Evolutionary conservation across 441 rosid species (phyloP), one percentile per base, ranked within the genome.

Genomic region (Flueggea neowawraea): DNA sequence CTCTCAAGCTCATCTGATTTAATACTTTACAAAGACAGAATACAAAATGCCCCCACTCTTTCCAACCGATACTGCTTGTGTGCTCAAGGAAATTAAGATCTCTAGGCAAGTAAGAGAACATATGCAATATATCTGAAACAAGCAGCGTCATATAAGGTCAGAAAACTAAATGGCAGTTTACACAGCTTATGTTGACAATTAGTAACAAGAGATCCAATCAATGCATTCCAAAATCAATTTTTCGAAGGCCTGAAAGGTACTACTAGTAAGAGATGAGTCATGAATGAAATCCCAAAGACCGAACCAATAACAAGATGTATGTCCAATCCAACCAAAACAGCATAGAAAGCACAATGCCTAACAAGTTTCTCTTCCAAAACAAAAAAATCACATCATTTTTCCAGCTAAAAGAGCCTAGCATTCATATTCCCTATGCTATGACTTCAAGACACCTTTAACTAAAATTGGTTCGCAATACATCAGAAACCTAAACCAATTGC

Each of bases 71-170:
- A 61, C 78, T 73, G 73, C 97, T 85, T n/a, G 92, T 81, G 76
- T 93, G 97, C 87, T 88, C 97, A 3, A 90, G 75, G 80, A 90
- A 93, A 72, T 93, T 93, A 61, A 93, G 75, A 76, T 90, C 91
- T 76, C 89, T 83, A 1, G 98, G 95, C 84, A 93, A 82, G 81
- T 80, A 90, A 2, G 98, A 87, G 75, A 93, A 90, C 16, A 93
- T 81, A 66, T 93, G 95, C 79, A 90, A 65, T 12, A 93, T 82
- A 87, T 93, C 98, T 93, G 89, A 63, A 82, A 73, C 66, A 66
- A 13, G 58, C 54, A 59, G 58, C 3, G 48, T 31, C 53, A 14
- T 4, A 48, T 16, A 31, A n/a, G 44, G 57, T 68, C 47, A 68
- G 54, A 51, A 50, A 15, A 61, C n/a, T 41, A 33, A 6, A 11